Evolutionary conservation across 441 rosid genomes (phyloP), one percentile per base, ranked within the genome.

Genomic region (Isatis lusitanica): DNA sequence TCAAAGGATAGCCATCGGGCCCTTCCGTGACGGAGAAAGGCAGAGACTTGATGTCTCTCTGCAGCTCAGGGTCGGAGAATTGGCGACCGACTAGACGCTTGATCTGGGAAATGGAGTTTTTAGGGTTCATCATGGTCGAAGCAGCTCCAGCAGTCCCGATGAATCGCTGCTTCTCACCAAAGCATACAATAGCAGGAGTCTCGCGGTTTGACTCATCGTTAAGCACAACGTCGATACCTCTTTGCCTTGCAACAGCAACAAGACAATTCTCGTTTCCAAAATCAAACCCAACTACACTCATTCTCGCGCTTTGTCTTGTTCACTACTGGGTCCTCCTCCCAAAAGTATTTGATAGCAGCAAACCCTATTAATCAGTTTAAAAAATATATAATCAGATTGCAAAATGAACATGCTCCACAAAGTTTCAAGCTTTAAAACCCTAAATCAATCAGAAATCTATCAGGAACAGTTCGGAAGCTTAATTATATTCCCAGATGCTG

Each of bases 121-220:
- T 92, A 11, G 98, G 99, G 85, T 94, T 94, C 94, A 88, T 94
- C 86, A 90, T 92, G 26, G 89, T 81, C 0, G 99, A 81, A 16
- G 99, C 98, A 60, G 98, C 98, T 39, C 99, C 99, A 39, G 99
- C 97, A 60, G 99, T 92, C n/a, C 99, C 99, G 58, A 94, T 87
- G 72, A 90, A 94, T 46, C 98, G 79, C 82, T 94, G 99, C 78
- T 94, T 94, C 62, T 94, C 98, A 3, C 98, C 98, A 55, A 94
- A 94, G 82, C 96, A 94, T 2, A 94, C 97, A 53, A 94, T 68
- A n/a, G 98, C 86, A 0, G 99, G 99, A 57, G 99, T 94, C 84
- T 94, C 99, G 8, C 99, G 98, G 68, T 92, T 92, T 0, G 99
- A 94, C 77, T 94, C 99, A 79, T 94, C 97, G 42, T 94, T 94